Evolutionary conservation across 805 yeast genomes (phyloP), one percentile per base, ranked within the genome.

Genomic region (Barnettozyma populi): DNA sequence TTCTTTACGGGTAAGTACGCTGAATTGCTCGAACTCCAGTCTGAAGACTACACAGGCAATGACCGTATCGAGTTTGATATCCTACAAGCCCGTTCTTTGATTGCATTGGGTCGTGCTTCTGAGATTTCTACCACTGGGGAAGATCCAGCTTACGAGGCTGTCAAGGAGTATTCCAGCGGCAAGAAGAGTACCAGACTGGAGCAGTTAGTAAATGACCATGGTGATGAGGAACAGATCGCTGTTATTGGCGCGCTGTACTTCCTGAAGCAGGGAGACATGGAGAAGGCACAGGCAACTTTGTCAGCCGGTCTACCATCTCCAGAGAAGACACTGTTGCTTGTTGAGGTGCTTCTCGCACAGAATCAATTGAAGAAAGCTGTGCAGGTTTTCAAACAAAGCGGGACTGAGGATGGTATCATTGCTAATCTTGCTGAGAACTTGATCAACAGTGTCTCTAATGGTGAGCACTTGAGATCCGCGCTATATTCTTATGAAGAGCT

Each of bases 401-500:
- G 65, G 25, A 77, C 77, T 61, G 74, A 83, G 55, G 97, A 90
- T 67, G 84, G 81, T 54, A 76, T 90, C 32, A 78, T 87, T 41
- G 79, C 79, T 64, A 90, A 88, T 57, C 74, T 89, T 29, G 79
- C 89, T 27, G 95, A 88, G 63, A 80, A 95, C 14, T 87, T 90
- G 80, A 66, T 74, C 11, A 71, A 75, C 48, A 68, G 76, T 46
- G 62, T 66, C 5, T 59, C 64, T 25, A 75, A 73, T 39, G 65
- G 70, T 53, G 76, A 68, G 49, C 55, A 62, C 8, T 47, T 66
- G 14, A 72, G 73, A 57, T 70, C 75, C 10, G 64, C 72, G 19
- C 75, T 75, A 65, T 85, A 82, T 62, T 82, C 84, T 61, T 86
- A 75, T 63, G 97, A 92, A 66, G 99, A 92, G 67, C 71, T 86